These are phyloP conservation scores for Blastomyces silverae DNA, from an alignment of 2,329 filamentous ascomycete species.

Conservation along the genomic window DNA sequence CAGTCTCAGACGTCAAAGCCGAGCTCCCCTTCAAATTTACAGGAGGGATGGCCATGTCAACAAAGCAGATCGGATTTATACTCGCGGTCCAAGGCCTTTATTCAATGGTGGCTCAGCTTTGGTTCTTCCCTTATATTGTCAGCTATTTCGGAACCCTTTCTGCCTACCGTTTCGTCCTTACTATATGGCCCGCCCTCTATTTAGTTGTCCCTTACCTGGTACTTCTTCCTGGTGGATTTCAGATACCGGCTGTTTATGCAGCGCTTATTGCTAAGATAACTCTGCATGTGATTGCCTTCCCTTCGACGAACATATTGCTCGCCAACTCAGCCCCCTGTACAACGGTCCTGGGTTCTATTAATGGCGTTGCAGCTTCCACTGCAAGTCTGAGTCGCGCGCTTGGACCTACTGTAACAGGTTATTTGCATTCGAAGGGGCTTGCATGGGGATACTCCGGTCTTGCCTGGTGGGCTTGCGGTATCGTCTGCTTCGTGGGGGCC, in stretches of 20 bases:
- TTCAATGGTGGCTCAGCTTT: constrained; percentile 77
- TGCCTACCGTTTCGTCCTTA: constrained; percentile 72
- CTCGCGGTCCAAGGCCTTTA: constrained; percentile 83
- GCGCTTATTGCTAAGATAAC: constrained; percentile 88
- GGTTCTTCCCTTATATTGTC: constrained; percentile 74
- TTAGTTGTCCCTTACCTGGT: constrained; percentile 82
- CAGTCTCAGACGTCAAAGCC: constrained; percentile 45
- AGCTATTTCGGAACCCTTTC: constrained; percentile 68
- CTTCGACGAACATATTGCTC: constrained; percentile 79
- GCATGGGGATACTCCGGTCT: constrained; percentile 76
- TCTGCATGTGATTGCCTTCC: constrained; percentile 84
- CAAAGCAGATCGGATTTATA: constrained; percentile 78
- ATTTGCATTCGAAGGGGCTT: constrained; percentile 74
- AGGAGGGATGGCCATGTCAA: constrained; percentile 76
- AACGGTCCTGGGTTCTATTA: constrained; percentile 81
- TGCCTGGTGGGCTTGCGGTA: constrained; percentile 85
- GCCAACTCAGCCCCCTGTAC: constrained; percentile 81
- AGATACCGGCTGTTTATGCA: constrained; percentile 67
- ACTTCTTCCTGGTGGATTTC: constrained; percentile 64
- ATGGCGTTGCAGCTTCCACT: constrained; percentile 83
- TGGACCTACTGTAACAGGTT: constrained; percentile 78
- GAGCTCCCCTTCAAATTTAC: constrained; percentile 79
- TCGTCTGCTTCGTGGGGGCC: constrained; percentile 68
- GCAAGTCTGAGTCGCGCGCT: constrained; percentile 84
- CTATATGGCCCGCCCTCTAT: constrained; percentile 83